Base-by-base conservation (phyloP, 139 green algal species). In the Chlorella sp. region DNA sequence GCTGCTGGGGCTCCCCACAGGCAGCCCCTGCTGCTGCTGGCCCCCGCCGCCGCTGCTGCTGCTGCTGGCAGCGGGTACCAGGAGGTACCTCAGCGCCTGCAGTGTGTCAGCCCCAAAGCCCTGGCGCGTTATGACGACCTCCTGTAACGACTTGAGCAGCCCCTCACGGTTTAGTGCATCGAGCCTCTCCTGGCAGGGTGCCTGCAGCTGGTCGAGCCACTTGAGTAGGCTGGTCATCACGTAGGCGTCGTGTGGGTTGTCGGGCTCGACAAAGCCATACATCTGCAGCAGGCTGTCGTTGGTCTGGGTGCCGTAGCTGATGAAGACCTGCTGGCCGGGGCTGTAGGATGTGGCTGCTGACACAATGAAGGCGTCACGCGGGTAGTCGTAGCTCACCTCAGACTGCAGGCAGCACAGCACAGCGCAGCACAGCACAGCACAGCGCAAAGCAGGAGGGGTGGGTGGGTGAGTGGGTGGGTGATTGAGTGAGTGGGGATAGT, bases 351-450 rank as follows among this genome's bases (percentile, higher is more conserved):
- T 30, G 26, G 35, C 66, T 2, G 83, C 81, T 0, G 70, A 33
- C 6, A 88, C 79, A 30, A 62, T 70, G 74, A 84, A 91, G n/a
- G 35, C 42, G 75, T 91, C 83, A 5, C 70, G 68, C 33, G 87
- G 83, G 75, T 88, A 91, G 65, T 91, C 85, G 60, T 88, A 88
- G 35, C 66, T 75, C 35, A 89, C 79, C 71, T 91, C 86, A n/a
- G n/a, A n/a, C n/a, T n/a, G n/a, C n/a, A n/a, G n/a, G n/a, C n/a
- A n/a, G n/a, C n/a, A n/a, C n/a, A n/a, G n/a, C n/a, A n/a, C n/a
- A n/a, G n/a, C n/a, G n/a, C n/a, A n/a, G n/a, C n/a, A n/a, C n/a
- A n/a, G n/a, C n/a, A n/a, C n/a, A n/a, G n/a, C n/a, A n/a, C n/a
- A n/a, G n/a, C n/a, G n/a, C n/a, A n/a, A n/a, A n/a, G n/a, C n/a